Evolutionary conservation across 2,329 filamentous ascomycete genomes (phyloP).

Genomic region (Colletotrichum limetticola): DNA sequence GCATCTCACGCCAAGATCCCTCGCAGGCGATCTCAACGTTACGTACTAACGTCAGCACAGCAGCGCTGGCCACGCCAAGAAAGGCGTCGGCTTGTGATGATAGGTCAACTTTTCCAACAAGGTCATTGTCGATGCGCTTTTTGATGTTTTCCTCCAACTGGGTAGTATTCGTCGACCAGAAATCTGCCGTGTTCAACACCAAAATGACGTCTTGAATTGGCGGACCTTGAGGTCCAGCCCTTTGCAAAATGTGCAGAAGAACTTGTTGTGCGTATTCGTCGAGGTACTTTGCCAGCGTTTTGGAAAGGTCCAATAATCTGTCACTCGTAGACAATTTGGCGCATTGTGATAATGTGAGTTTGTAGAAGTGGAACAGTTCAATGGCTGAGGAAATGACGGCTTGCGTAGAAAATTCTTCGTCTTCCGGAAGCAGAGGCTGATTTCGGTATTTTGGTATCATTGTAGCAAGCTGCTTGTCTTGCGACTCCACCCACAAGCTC

Average conservation of each 20-base stretch:
- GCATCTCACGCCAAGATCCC: conserved; percentile 95
- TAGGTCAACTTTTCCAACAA: conserved; percentile 82
- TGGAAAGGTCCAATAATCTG: conserved; percentile 84
- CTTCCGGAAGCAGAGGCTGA: conserved; percentile 81
- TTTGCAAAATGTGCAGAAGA: conserved; percentile 75
- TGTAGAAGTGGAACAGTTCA: conserved; percentile 97
- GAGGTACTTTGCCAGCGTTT: conserved; percentile 89
- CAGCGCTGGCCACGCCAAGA: conserved; percentile 91
- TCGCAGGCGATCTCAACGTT: conserved; percentile 87
- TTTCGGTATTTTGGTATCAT: conserved; percentile 90
- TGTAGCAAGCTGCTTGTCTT: conserved; percentile 85
- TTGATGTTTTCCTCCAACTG: conserved; percentile 96
- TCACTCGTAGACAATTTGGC: conserved; percentile 95
- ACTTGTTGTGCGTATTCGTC: conserved; percentile 97
- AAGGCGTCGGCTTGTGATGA: conserved; percentile 95
- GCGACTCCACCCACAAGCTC: conserved; percentile 95
- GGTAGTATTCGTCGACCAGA: conserved; percentile 93
- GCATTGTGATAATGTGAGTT: conserved; percentile 91
- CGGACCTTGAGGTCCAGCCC: conserved; percentile 62
- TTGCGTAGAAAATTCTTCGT: conserved; percentile 93
- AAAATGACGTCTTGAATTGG: conserved; percentile 81
- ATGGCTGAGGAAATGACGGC: conserved; percentile 94
- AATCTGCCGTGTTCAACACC: conserved; percentile 96
- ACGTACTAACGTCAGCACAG: conserved; percentile 85
- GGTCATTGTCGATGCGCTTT: conserved; percentile 83